Evolutionary conservation across 2,329 filamentous ascomycete species (phyloP).

Genomic region (Fragosphaeria purpurea): DNA sequence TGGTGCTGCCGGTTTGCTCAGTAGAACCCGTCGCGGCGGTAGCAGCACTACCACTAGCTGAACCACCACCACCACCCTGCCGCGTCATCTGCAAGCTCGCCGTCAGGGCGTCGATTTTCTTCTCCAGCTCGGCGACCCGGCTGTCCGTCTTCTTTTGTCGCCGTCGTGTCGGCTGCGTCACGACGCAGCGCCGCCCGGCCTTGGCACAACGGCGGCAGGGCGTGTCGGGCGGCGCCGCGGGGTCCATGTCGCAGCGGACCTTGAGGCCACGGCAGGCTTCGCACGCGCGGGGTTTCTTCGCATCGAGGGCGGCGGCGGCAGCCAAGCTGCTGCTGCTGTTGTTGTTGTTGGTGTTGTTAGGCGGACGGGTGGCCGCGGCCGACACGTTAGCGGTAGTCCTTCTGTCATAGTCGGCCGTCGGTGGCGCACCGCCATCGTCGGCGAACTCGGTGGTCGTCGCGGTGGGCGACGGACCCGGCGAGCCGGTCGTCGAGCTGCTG

Average conservation of each 20-base stretch:
- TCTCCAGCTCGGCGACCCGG: constrained; percentile 80
- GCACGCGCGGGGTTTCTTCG: constrained; percentile 61
- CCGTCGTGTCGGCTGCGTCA: constrained; percentile 66
- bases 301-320: constrained; percentile 26
- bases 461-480: constrained; percentile 3
- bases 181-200: constrained; percentile 64
- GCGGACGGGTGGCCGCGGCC: too few species aligned
- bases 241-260: constrained; percentile 76
- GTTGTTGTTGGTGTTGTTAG: background rate
- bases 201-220: constrained; percentile 71
- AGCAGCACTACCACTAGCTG: background rate
- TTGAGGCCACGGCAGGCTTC: constrained; percentile 68
- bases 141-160: constrained; percentile 88
- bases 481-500: constrained; percentile 3
- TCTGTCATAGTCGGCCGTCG: background rate
- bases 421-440: constrained; percentile 15
- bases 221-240: constrained; percentile 43
- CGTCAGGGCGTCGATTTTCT: constrained; percentile 82
- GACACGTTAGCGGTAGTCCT: too few species aligned
- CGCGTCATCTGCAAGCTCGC: constrained; percentile 58
- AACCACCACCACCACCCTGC: constrained; percentile 5
- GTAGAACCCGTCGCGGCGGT: background rate
- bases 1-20: background rate
- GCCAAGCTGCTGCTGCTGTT: background rate
- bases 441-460: constrained; percentile 2